phyloP scores from a whole-genome alignment of 441 rosid species.

The Mallotus repandus region DNA sequence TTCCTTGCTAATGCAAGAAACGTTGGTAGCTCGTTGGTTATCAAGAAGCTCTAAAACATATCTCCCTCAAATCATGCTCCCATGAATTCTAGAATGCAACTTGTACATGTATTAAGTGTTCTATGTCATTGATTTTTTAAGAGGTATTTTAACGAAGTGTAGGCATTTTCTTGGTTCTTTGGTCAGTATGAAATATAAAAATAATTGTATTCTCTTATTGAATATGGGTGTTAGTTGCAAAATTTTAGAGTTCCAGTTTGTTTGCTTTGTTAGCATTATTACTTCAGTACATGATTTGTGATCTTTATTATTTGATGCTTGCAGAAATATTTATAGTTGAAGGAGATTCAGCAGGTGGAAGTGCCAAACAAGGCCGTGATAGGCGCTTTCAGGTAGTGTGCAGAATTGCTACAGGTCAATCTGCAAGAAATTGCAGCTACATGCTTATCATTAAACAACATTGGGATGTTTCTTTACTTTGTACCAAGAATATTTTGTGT shows the following conservation, averaged over 20 bases:
- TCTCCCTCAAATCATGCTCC: neutral
- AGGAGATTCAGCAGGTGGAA: conserved; percentile 99
- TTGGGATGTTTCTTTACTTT: neutral
- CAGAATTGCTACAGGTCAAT: neutral
- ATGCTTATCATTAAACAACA: conserved; percentile 4
- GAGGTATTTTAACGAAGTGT: too few relatives aligned
- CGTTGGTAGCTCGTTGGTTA: neutral
- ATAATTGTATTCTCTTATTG: neutral
- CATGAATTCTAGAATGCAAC: neutral
- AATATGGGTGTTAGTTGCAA: conserved; percentile 2
- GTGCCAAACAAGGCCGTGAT: conserved; percentile 99
- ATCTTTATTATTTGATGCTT: conserved; percentile 18
- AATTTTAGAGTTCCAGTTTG: neutral
- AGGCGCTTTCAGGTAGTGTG: conserved; percentile 85
- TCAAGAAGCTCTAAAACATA: neutral
- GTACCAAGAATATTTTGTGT: neutral
- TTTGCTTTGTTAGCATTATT: conserved; percentile 7
- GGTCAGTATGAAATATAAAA: too few relatives aligned
- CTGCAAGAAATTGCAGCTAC: conserved; percentile 11
- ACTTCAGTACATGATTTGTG: neutral
- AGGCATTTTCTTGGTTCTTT: too few relatives aligned
- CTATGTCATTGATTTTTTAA: too few relatives aligned
- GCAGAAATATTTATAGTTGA: conserved; percentile 95
- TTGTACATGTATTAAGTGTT: neutral
- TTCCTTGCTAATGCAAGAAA: neutral